Evolutionary conservation across 768 basidiomycete species (phyloP).

Genomic region (Russula griseocarnosa): DNA sequence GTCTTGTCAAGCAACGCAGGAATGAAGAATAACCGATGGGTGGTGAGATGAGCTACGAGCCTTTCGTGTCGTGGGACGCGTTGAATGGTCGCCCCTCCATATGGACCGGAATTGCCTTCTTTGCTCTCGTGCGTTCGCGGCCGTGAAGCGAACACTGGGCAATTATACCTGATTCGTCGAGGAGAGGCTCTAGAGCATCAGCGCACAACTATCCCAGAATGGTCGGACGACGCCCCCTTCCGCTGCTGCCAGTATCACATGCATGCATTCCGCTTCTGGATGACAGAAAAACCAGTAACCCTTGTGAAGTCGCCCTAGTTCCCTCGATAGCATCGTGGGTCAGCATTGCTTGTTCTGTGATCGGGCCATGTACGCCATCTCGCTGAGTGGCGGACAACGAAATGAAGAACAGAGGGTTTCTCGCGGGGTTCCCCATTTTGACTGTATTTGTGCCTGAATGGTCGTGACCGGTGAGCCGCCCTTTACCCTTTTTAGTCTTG

Average conservation of each 20-base stretch:
- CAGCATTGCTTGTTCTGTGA: background rate
- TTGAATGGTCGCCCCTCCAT: background rate
- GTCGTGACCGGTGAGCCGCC: conserved; percentile 15
- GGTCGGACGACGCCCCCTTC: background rate
- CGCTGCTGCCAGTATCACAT: background rate
- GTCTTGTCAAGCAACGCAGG: background rate
- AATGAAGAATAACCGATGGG: conserved; percentile 1
- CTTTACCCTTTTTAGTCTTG: conserved; percentile 12
- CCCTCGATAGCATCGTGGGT: background rate
- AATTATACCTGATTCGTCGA: conserved; percentile 23
- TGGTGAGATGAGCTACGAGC: conserved; percentile 5
- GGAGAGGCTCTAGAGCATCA: background rate
- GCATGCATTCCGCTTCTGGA: background rate
- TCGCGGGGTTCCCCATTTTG: background rate
- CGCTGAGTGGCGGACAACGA: conserved; percentile 2
- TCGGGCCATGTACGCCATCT: background rate
- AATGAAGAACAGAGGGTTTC: background rate
- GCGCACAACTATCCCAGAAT: conserved; percentile 16
- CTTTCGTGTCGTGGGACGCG: background rate
- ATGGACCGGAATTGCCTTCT: conserved; percentile 12
- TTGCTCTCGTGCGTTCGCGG: background rate
- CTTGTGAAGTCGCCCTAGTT: background rate
- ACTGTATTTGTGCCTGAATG: conserved; percentile 1
- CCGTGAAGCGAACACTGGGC: conserved; percentile 5
- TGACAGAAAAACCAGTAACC: background rate